Percentiles rank a stretch among this genome's conserved stretches.
These are phyloP conservation scores for Austropuccinia psidii DNA, from an alignment of 1,284 basidiomycete genomes.

Conservation along the genomic window DNA sequence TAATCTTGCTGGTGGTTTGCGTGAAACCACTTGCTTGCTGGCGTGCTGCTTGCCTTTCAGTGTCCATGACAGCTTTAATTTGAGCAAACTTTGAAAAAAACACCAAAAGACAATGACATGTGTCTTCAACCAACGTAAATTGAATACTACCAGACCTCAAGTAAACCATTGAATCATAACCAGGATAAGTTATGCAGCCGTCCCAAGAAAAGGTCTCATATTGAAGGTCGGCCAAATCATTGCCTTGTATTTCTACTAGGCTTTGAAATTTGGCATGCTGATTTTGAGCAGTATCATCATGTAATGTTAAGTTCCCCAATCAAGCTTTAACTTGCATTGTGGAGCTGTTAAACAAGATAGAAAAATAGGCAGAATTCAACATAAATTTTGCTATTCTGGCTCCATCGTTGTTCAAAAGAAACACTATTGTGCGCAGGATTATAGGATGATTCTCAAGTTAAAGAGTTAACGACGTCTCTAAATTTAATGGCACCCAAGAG, in stretches of 20 bases:
- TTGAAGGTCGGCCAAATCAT: slow-evolving; percentile 87
- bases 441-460: slow-evolving; percentile 58
- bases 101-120: slow-evolving; percentile 72
- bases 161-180: slow-evolving; percentile 77
- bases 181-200: slow-evolving; percentile 60
- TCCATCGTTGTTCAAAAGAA: slow-evolving; percentile 72
- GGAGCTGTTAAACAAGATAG: slow-evolving; percentile 65
- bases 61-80: slow-evolving; percentile 72
- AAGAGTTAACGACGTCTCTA: slow-evolving; percentile 71
- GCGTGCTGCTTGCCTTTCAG: slow-evolving; percentile 85
- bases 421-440: slow-evolving; percentile 80
- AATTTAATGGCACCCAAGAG: slow-evolving; percentile 89
- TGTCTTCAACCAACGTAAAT: slow-evolving; percentile 78
- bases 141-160: slow-evolving; percentile 86
- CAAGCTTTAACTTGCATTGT: slow-evolving; percentile 74
- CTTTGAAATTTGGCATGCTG: slow-evolving; percentile 62
- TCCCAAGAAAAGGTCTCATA: slow-evolving; percentile 89
- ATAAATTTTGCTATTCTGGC: slow-evolving; percentile 73
- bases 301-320: slow-evolving; percentile 75
- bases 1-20: slow-evolving; percentile 59
- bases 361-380: slow-evolving; percentile 82
- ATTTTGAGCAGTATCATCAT: slow-evolving; percentile 63
- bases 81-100: slow-evolving; percentile 82
- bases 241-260: slow-evolving; percentile 86
- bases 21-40: slow-evolving; percentile 76